Evolutionary conservation across 78 protist species (phyloP).

Genomic region (Dictyostelium citrinum): DNA sequence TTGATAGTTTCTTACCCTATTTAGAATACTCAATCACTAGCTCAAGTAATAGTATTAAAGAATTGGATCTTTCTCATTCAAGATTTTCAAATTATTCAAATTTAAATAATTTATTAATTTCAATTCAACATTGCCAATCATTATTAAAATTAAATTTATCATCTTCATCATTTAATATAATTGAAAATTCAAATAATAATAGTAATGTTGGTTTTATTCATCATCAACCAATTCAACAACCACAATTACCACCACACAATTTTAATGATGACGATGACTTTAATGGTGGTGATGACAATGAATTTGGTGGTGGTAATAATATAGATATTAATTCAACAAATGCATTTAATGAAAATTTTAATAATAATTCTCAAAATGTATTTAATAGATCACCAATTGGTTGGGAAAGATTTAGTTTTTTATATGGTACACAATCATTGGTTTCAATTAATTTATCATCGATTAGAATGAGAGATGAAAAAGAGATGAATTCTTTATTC

Average conservation of each 20-base stretch:
- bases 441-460: conserved; percentile 3
- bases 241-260: background rate
- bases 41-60: background rate
- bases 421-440: background rate
- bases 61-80: background rate
- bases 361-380: background rate
- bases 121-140: background rate
- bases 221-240: background rate
- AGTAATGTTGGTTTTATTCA: background rate
- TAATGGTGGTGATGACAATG: no score
- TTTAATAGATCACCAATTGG: background rate
- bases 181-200: background rate
- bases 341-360: background rate
- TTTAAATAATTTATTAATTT: background rate
- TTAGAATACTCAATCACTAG: background rate
- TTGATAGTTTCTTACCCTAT: background rate
- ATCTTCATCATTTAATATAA: background rate
- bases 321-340: background rate
- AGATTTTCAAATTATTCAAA: background rate
- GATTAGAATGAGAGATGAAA: background rate
- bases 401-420: background rate
- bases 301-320: no score
- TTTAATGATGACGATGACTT: no score
- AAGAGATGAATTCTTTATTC: background rate
- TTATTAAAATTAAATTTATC: background rate